phyloP scores from a whole-genome alignment of 177 flowering plant species.

The Vitis hybrid region DNA sequence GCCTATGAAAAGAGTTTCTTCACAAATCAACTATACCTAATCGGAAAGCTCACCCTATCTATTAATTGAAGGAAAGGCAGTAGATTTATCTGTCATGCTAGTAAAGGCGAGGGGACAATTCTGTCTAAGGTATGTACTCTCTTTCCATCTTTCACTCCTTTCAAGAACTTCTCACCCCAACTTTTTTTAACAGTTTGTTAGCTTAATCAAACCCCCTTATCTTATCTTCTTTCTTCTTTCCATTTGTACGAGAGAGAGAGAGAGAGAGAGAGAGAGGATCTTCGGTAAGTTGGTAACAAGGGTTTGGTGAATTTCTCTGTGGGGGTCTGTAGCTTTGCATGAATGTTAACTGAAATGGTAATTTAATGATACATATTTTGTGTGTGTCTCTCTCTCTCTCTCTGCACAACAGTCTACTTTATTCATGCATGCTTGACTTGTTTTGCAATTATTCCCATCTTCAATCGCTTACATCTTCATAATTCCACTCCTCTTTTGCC shows the following conservation, averaged over 20 bases:
- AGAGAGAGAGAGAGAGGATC: background rate
- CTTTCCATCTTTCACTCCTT: conserved; percentile 11
- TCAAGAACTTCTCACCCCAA: conserved; percentile 2
- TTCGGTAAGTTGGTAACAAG: background rate
- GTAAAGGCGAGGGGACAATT: conserved; percentile 6
- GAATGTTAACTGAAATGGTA: conserved; percentile 22
- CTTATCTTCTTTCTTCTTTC: background rate
- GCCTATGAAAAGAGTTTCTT: background rate
- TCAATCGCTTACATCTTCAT: conserved; percentile 23
- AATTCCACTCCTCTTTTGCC: conserved; percentile 24
- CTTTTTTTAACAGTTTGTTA: conserved; percentile 13
- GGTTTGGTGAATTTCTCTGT: background rate
- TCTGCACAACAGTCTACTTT: conserved; percentile 15
- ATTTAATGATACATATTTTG: conserved; percentile 22
- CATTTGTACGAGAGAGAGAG: conserved; percentile 6
- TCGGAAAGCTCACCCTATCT: background rate
- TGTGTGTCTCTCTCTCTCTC: background rate
- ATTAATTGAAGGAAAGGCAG: background rate
- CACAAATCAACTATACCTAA: background rate
- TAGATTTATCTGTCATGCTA: conserved; percentile 14
- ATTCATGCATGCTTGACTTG: conserved; percentile 27
- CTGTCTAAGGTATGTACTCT: background rate
- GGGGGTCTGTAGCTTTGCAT: conserved; percentile 17
- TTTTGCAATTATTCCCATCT: conserved; percentile 31
- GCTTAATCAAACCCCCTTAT: too few species aligned